Evolutionary conservation across 495 filamentous ascomycete genomes (phyloP).

Genomic region (Neurospora sp.): DNA sequence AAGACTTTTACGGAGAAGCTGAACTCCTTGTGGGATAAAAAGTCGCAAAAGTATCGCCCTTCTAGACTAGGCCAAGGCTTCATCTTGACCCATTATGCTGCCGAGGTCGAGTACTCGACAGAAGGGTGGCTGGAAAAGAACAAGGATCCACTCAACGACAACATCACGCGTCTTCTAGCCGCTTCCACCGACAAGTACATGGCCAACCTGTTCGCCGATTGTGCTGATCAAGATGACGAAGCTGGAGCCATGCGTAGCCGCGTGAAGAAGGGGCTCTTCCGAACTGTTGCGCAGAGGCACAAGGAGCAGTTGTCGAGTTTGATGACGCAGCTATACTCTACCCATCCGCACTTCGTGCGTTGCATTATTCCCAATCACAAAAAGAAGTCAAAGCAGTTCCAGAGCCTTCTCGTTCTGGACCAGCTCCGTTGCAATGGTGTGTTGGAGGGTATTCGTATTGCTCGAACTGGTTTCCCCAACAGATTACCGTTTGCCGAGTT

Average conservation of each 20-base stretch:
- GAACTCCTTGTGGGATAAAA: conserved; percentile 91
- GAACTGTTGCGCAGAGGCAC: conserved; percentile 93
- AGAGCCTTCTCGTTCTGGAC: conserved; percentile 81
- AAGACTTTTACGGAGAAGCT: conserved; percentile 96
- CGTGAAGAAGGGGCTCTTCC: conserved; percentile 95
- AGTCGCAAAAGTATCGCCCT: conserved; percentile 83
- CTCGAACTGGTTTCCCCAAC: conserved; percentile 97
- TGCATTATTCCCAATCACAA: conserved; percentile 99
- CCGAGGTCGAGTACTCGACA: conserved; percentile 94
- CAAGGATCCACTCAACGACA: conserved; percentile 97
- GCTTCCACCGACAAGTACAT: conserved; percentile 73
- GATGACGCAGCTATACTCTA: conserved; percentile 92
- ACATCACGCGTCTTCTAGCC: conserved; percentile 79
- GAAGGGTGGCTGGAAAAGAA: conserved; percentile 98
- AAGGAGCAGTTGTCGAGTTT: conserved; percentile 93
- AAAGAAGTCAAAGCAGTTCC: conserved; percentile 90
- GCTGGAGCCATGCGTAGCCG: conserved; percentile 57
- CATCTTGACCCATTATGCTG: conserved; percentile 96
- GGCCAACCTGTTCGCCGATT: conserved; percentile 79
- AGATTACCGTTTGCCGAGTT: conserved; percentile 88
- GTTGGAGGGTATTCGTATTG: conserved; percentile 94
- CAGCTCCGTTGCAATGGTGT: conserved; percentile 98
- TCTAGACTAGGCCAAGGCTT: conserved; percentile 87
- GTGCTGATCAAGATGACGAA: conserved; percentile 62
- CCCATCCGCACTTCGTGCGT: conserved; percentile 95